Conservation (phyloP, 2,329 filamentous ascomycete genomes). For the Beauveria scarabaeidicola region DNA sequence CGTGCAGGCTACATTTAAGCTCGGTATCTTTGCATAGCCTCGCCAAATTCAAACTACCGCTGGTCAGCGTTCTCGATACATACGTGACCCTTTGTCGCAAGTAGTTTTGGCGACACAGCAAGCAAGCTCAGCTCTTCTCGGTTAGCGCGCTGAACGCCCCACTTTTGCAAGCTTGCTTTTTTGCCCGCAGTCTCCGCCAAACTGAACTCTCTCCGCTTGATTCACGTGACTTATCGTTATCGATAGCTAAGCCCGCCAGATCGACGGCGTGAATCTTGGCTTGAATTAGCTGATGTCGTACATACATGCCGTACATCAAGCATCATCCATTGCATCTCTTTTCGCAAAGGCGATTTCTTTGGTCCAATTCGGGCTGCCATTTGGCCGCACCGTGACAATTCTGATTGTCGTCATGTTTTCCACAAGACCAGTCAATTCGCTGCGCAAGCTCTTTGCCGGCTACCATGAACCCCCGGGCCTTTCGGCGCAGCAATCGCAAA, state of each 20-base stretch:
- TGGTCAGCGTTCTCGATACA: not conserved
- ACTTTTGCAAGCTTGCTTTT: not conserved
- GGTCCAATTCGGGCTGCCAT: not conserved
- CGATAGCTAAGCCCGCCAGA: not conserved
- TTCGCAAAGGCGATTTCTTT: not conserved
- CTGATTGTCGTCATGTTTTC: constrained; percentile 24
- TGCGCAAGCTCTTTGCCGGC: constrained; percentile 31
- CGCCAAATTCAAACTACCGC: not conserved
- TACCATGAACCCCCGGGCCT: constrained; percentile 46
- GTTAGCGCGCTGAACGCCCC: not conserved
- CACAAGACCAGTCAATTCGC: constrained; percentile 28
- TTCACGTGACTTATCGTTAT: constrained; percentile 2
- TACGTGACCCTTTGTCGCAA: not conserved
- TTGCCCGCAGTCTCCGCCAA: not conserved
- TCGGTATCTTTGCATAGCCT: not conserved
- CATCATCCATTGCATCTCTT: not conserved
- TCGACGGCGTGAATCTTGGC: not conserved
- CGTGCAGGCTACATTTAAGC: not conserved
- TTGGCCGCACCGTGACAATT: constrained; percentile 1
- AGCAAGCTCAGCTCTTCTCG: not conserved
- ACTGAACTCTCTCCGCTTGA: not conserved
- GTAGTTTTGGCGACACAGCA: too few relatives aligned
- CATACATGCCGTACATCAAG: not conserved
- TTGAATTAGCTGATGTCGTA: not conserved
- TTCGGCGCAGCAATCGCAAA: constrained; percentile 41